phyloP scores from a whole-genome alignment of 2,329 filamentous ascomycete species.

The Trichoderma lentiforme region DNA sequence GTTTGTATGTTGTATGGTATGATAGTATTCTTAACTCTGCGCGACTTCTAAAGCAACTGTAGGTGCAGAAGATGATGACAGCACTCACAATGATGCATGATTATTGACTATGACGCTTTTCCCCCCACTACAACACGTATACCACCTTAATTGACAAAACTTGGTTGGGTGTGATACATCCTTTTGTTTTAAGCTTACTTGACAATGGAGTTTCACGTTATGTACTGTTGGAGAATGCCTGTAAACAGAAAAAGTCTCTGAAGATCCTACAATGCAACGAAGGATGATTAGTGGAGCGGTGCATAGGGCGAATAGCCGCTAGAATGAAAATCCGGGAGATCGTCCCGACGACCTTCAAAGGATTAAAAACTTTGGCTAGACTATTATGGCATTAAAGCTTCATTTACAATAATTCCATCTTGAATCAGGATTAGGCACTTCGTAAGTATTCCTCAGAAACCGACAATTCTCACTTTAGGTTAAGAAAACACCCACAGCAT shows the following conservation, averaged over 20 bases:
- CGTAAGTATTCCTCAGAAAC: background rate
- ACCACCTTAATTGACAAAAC: background rate
- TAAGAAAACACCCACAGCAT: background rate
- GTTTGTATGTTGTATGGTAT: background rate
- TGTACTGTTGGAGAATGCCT: background rate
- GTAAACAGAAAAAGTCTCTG: background rate
- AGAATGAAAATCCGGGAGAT: background rate
- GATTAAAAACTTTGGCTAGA: background rate
- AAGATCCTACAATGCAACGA: background rate
- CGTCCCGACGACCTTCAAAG: background rate
- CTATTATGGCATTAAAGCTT: background rate
- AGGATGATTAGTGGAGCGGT: background rate
- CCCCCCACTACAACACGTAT: background rate
- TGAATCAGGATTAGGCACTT: background rate
- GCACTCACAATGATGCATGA: background rate
- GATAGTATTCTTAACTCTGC: background rate
- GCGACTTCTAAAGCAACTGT: background rate
- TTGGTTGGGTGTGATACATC: background rate
- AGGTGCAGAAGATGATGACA: background rate
- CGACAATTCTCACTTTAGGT: background rate
- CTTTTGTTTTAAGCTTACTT: background rate
- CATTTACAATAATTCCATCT: background rate
- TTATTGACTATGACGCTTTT: background rate
- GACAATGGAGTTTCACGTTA: background rate
- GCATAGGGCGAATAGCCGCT: background rate